Conservation (phyloP, 2,329 filamentous ascomycete species). For the Cephalotrichum gorgonifer region DNA sequence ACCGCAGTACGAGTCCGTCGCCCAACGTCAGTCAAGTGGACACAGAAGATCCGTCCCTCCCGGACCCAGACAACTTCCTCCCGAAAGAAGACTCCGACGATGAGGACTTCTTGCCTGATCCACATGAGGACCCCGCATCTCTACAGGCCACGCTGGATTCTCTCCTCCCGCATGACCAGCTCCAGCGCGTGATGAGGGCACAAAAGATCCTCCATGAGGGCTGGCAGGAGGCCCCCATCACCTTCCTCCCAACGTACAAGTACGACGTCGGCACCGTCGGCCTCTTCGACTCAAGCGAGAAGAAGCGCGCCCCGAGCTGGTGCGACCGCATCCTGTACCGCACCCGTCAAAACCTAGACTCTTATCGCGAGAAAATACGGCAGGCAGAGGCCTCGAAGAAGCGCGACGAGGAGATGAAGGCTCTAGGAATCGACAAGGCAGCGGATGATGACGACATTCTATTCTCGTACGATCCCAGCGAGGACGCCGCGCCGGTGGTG, state of each 20-base stretch:
- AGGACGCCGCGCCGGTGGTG: slow-evolving; percentile 58
- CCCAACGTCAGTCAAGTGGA: slow-evolving; percentile 3
- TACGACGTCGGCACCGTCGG: slow-evolving; percentile 93
- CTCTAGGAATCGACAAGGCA: slow-evolving; percentile 62
- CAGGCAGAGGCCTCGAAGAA: slow-evolving; percentile 59
- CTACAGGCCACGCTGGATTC: slow-evolving; percentile 83
- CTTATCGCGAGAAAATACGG: slow-evolving; percentile 50
- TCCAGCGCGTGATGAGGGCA: slow-evolving; percentile 60
- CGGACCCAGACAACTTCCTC: background rate
- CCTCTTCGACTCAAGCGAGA: slow-evolving; percentile 91
- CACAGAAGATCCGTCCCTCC: background rate
- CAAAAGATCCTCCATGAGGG: slow-evolving; percentile 83
- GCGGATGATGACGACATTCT: slow-evolving; percentile 71
- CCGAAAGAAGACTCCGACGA: slow-evolving; percentile 34
- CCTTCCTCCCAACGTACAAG: slow-evolving; percentile 91
- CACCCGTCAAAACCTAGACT: slow-evolving; percentile 58
- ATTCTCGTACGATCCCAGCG: slow-evolving; percentile 83
- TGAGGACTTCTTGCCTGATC: slow-evolving; percentile 57
- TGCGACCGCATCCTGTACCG: slow-evolving; percentile 89
- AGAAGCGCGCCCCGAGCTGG: slow-evolving; percentile 87
- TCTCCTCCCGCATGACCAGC: slow-evolving; percentile 80
- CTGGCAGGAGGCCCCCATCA: slow-evolving; percentile 81
- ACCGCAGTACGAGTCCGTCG: slow-evolving; percentile 15
- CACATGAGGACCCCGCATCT: slow-evolving; percentile 69
- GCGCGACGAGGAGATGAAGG: slow-evolving; percentile 78